These are phyloP conservation scores for Verticillium nubilum DNA, from an alignment of 2,329 filamentous ascomycete genomes.

Conservation along the genomic window DNA sequence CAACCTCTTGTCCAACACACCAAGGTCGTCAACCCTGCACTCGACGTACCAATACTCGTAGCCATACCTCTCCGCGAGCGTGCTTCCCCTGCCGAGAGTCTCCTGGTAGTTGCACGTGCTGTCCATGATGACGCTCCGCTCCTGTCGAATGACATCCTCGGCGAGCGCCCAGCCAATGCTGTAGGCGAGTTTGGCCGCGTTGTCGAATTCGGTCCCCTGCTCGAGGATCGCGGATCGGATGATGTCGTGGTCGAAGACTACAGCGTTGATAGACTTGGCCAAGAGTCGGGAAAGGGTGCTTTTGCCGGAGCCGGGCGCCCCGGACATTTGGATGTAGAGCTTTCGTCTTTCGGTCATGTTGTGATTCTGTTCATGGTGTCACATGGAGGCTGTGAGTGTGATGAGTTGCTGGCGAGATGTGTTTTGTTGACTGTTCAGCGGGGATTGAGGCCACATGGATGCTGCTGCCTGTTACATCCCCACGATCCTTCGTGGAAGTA, in stretches of 20 bases:
- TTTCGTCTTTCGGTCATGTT: not conserved
- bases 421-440: no score
- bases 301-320: slow-evolving; percentile 32
- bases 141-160: slow-evolving; percentile 26
- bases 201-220: slow-evolving; percentile 18
- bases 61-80: slow-evolving; percentile 17
- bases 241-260: slow-evolving; percentile 30
- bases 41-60: slow-evolving; percentile 24
- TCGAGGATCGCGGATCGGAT: slow-evolving; percentile 26
- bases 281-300: slow-evolving; percentile 27
- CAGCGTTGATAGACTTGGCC: slow-evolving; percentile 16
- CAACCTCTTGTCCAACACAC: slow-evolving; percentile 22
- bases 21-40: slow-evolving; percentile 21
- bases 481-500: no score
- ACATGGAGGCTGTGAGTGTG: no score
- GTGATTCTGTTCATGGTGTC: no score
- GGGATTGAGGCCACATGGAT: no score
- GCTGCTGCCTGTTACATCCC: no score
- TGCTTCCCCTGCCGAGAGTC: slow-evolving; percentile 20
- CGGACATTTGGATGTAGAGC: slow-evolving; percentile 25
- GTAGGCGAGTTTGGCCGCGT: slow-evolving; percentile 24
- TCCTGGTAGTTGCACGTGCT: slow-evolving; percentile 29
- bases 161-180: slow-evolving; percentile 28
- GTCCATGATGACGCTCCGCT: slow-evolving; percentile 27
- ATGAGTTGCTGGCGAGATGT: no score